Evolutionary conservation across 176 grass and related monocot species (phyloP), one percentile per base, ranked within the genome.

Genomic region (Dactylis glomerata): DNA sequence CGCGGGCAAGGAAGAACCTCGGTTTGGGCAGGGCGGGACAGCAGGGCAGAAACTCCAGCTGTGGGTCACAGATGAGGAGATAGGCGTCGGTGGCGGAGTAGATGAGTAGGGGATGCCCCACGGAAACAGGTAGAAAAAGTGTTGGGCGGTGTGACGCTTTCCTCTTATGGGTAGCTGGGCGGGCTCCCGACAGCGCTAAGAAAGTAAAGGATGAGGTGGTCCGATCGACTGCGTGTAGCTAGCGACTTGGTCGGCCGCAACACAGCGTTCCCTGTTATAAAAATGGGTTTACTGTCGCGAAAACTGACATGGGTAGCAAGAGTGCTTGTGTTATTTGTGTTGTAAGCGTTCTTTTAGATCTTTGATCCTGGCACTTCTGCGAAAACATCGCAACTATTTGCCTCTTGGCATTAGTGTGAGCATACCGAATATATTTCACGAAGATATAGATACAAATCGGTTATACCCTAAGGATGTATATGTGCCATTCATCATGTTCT

Each of bases 401-500:
- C 67, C 37, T 70, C 37, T 44, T 68, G 22, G 30, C 30, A 23
- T 23, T 66, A 66, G 52, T 74, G 49, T 67, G 22, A 31, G 44
- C 24, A 72, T 45, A 70, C n/a, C 24, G 68, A 6, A 26, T 46
- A 37, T 22, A 41, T 71, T 62, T 77, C 62, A 57, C 28, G 8
- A 73, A 66, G 44, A 57, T 63, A 84, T 31, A 66, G 3, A 69
- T 84, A 16, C 58, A 75, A 57, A 84, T 67, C 33, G 28, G 36
- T 58, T 57, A 5, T 17, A 34, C 44, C 9, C 64, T 49, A 77
- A 4, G 6, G 41, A 3, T 40, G 41, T 23, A 72, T 77, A 71
- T 78, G 34, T 56, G 20, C 1, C 55, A 46, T 11, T 32, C 22
- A 33, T 79, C 36, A 30, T 33, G 32, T 3, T 83, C 52, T 52